Percentiles rank a stretch among this genome's conserved stretches.
phyloP scores from a whole-genome alignment of 495 filamentous ascomycete species.

The Evernia prunastri region DNA sequence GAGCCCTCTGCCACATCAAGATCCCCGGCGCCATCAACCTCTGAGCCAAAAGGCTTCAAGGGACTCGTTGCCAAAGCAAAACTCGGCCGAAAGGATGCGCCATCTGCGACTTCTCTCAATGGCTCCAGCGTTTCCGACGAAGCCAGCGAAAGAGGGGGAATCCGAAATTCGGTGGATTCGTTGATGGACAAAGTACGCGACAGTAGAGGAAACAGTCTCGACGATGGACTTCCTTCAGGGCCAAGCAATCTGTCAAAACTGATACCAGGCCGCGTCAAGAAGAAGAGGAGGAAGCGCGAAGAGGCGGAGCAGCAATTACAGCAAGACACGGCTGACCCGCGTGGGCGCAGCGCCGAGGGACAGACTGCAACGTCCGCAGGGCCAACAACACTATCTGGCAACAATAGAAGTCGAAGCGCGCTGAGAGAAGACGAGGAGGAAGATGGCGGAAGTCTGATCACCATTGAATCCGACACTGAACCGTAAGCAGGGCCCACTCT shows the following conservation, averaged over 20 bases:
- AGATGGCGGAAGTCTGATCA: conserved; percentile 52
- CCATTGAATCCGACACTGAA: conserved; percentile 64
- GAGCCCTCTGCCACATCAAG: conserved; percentile 18
- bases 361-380: conserved; percentile 26
- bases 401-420: conserved; percentile 23
- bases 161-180: conserved; percentile 24
- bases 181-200: conserved; percentile 39
- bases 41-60: conserved; percentile 27
- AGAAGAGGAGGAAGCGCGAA: conserved; percentile 34
- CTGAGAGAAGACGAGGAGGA: conserved; percentile 40
- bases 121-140: conserved; percentile 28
- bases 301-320: conserved; percentile 27
- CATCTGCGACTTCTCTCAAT: conserved; percentile 27
- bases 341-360: conserved; percentile 29
- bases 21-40: conserved; percentile 24
- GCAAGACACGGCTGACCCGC: conserved; percentile 34
- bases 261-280: conserved; percentile 44
- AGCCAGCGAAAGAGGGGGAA: conserved; percentile 27
- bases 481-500: conserved; percentile 47
- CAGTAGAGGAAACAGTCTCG: conserved; percentile 31
- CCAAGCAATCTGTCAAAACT: conserved; percentile 41
- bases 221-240: conserved; percentile 23
- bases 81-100: conserved; percentile 26
- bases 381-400: not conserved
- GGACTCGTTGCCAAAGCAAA: conserved; percentile 32